Evolutionary conservation across 768 basidiomycete species (phyloP).

Genomic region (Russula olivacea): DNA sequence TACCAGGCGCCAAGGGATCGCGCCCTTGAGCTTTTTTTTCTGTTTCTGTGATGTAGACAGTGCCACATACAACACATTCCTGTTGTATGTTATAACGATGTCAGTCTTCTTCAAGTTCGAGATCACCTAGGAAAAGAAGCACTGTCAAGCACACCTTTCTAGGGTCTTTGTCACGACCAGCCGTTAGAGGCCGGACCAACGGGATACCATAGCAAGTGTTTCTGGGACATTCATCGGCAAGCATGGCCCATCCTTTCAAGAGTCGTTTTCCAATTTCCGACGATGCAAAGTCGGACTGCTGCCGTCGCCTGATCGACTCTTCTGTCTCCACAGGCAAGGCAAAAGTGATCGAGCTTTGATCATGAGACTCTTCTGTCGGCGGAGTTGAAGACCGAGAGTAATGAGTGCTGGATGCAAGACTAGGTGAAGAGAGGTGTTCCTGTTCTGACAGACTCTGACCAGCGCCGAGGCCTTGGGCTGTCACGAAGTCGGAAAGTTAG

Average conservation of each 20-base stretch:
- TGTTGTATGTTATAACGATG: background rate
- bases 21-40: constrained; percentile 14
- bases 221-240: constrained; percentile 80
- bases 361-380: constrained; percentile 65
- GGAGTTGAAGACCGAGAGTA: constrained; percentile 67
- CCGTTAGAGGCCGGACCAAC: constrained; percentile 71
- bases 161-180: constrained; percentile 53
- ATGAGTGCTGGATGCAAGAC: constrained; percentile 45
- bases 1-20: constrained; percentile 6
- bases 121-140: background rate
- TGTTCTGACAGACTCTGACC: constrained; percentile 8
- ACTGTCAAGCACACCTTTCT: constrained; percentile 59
- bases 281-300: constrained; percentile 77
- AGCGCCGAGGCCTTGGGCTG: constrained; percentile 5
- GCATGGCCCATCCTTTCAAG: constrained; percentile 82
- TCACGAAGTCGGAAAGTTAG: constrained; percentile 1
- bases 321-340: constrained; percentile 60
- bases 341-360: constrained; percentile 56
- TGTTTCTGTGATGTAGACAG: constrained; percentile 19
- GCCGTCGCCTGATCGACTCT: constrained; percentile 58
- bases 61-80: constrained; percentile 26
- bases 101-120: constrained; percentile 4
- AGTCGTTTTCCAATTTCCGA: constrained; percentile 72
- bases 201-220: constrained; percentile 69
- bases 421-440: constrained; percentile 31